Conservation (phyloP, 2,329 filamentous ascomycete species). For the Grosmannia penicillata region DNA sequence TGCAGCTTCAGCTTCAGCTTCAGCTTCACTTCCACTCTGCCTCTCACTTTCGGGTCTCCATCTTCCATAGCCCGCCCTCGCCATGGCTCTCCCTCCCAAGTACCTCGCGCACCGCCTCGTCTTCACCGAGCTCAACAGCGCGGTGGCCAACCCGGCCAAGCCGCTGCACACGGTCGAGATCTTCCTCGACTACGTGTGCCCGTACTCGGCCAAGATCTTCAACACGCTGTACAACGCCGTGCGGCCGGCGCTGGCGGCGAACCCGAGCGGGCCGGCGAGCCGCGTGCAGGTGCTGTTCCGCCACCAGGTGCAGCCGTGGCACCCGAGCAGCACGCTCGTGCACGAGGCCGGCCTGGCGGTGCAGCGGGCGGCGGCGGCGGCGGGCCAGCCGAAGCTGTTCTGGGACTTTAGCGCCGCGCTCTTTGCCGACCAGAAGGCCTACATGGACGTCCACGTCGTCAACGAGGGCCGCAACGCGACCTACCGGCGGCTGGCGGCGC, state of each 20-base stretch:
- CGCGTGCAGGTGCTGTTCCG: constrained; percentile 68
- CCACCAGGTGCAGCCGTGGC: constrained; percentile 90
- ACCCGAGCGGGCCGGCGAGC: constrained; percentile 34
- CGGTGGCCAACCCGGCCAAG: constrained; percentile 22
- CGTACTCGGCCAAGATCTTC: constrained; percentile 56
- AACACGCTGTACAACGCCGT: constrained; percentile 56
- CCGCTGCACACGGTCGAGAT: constrained; percentile 46
- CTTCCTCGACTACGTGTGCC: constrained; percentile 84
- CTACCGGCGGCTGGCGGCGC: constrained; percentile 61
- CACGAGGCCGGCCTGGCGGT: constrained; percentile 81
- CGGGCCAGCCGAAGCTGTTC: constrained; percentile 46
- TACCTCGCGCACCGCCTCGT: constrained; percentile 58
- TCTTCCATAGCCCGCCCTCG: background rate
- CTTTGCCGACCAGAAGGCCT: constrained; percentile 52
- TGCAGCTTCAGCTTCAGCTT: background rate
- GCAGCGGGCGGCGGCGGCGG: constrained; percentile 37
- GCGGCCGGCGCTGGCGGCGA: constrained; percentile 45
- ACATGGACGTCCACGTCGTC: constrained; percentile 74
- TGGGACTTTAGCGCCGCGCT: constrained; percentile 63
- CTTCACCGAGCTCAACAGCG: constrained; percentile 23
- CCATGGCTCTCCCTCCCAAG: constrained; percentile 64
- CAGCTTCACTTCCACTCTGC: background rate
- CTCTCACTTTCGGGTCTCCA: background rate
- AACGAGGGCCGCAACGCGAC: constrained; percentile 74
- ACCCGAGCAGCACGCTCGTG: constrained; percentile 66